A percentile compares a stretch with the other conserved stretches of the same genome.
These are phyloP conservation scores for Rhypophila decipiens DNA, from an alignment of 495 filamentous ascomycete species.

Conservation along the genomic window DNA sequence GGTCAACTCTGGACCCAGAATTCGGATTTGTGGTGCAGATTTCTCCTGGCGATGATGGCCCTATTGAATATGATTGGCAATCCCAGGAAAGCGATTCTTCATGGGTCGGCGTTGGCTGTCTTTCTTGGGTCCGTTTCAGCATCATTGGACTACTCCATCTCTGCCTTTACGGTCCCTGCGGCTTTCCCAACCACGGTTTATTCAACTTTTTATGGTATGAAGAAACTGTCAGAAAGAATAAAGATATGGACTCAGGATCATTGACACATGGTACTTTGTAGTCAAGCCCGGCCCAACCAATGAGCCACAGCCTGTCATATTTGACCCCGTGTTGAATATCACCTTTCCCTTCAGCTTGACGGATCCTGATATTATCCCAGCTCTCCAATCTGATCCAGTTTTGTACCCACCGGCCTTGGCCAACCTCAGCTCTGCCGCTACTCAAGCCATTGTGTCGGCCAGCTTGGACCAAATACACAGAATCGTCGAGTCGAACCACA, in stretches of 20 bases:
- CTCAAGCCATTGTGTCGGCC: conserved; percentile 35
- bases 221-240: no score
- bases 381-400: conserved; percentile 42
- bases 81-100: background rate
- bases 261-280: background rate
- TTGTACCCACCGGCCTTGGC: conserved; percentile 38
- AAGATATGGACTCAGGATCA: no score
- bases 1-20: no score
- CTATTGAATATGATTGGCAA: no score
- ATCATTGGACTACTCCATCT: conserved; percentile 4
- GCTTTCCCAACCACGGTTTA: conserved; percentile 52
- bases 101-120: background rate
- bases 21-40: no score
- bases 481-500: conserved; percentile 37
- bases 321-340: conserved; percentile 51
- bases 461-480: conserved; percentile 35
- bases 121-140: background rate
- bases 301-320: conserved; percentile 52
- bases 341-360: conserved; percentile 54
- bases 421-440: conserved; percentile 33
- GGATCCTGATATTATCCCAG: conserved; percentile 46
- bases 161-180: conserved; percentile 44
- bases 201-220: conserved; percentile 39
- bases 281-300: conserved; percentile 45
- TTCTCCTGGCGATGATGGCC: no score